phyloP scores from a whole-genome alignment of 129 eudicot genomes.

The Ambrosia trifida region DNA sequence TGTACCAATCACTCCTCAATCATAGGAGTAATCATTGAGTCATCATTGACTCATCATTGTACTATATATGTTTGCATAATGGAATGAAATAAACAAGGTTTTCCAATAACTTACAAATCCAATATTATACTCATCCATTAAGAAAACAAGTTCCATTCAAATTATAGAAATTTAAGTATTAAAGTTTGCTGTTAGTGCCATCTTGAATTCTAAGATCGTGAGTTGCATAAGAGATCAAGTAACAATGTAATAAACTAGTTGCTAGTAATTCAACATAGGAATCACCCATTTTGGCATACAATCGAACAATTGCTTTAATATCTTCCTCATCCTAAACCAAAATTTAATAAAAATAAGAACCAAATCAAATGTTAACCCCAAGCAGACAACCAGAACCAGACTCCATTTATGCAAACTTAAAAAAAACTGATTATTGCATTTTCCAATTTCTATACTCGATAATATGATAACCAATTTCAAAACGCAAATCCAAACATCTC shows the following conservation, averaged over 20 bases:
- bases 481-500: background rate
- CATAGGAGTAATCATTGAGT: no score
- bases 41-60: no score
- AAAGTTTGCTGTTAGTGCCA: no score
- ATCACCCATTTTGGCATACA: slow-evolving; percentile 98
- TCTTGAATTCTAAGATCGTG: no score
- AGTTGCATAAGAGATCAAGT: no score
- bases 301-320: slow-evolving; percentile 90
- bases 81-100: no score
- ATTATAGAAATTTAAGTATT: background rate
- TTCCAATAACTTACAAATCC: no score
- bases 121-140: background rate
- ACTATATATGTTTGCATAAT: no score
- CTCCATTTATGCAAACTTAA: no score
- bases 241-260: slow-evolving; percentile 51
- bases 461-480: background rate
- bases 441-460: background rate
- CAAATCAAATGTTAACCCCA: background rate
- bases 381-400: no score
- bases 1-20: no score
- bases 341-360: no score
- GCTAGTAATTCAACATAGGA: slow-evolving; percentile 95
- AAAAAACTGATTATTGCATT: background rate
- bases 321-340: slow-evolving; percentile 90
- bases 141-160: background rate